phyloP scores from a whole-genome alignment of 2,329 filamentous ascomycete genomes.

The Cladosporium sp. region DNA sequence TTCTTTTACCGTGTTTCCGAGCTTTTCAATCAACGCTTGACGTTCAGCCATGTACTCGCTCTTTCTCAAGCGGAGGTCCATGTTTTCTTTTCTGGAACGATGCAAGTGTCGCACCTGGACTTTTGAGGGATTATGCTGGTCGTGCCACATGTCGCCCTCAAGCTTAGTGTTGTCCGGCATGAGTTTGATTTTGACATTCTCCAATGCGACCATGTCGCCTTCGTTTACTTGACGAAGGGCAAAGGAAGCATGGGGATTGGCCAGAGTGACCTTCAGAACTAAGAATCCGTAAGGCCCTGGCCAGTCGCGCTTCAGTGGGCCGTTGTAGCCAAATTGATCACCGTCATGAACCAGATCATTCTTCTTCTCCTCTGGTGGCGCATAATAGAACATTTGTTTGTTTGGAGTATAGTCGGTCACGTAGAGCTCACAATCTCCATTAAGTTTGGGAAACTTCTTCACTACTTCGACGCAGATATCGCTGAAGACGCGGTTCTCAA shows the following conservation, averaged over 20 bases:
- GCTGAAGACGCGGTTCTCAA: constrained; percentile 58
- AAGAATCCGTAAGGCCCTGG: constrained; percentile 71
- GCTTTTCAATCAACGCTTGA: constrained; percentile 4
- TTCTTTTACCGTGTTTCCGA: constrained; percentile 1
- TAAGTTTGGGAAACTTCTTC: constrained; percentile 48
- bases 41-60: constrained; percentile 54
- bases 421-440: constrained; percentile 61
- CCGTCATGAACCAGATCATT: constrained; percentile 45
- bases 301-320: constrained; percentile 54
- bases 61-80: constrained; percentile 55
- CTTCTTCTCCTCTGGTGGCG: constrained; percentile 38
- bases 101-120: constrained; percentile 61
- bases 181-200: constrained; percentile 70
- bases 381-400: constrained; percentile 59
- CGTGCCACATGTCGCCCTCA: constrained; percentile 71
- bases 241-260: constrained; percentile 63
- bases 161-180: constrained; percentile 55
- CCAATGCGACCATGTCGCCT: constrained; percentile 65
- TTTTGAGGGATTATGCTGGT: constrained; percentile 53
- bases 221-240: constrained; percentile 57
- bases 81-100: constrained; percentile 55
- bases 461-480: constrained; percentile 74
- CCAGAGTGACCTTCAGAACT: constrained; percentile 71
- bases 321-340: constrained; percentile 58
- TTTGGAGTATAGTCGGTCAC: constrained; percentile 83